These are phyloP conservation scores for Carpinus fangiana DNA, from an alignment of 306 rosid species.

Conservation along the genomic window DNA sequence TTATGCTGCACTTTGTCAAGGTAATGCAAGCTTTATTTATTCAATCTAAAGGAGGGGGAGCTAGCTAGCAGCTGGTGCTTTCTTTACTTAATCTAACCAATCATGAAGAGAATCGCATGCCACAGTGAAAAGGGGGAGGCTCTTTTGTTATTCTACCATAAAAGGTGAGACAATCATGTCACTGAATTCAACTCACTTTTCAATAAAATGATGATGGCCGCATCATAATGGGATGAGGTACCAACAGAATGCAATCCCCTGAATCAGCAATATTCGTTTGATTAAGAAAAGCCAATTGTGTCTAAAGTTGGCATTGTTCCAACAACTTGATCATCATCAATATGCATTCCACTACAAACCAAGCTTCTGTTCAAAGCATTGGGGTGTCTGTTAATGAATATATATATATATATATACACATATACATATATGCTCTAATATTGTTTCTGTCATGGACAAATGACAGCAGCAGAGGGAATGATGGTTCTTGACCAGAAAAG, in stretches of 20 bases:
- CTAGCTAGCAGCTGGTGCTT: neutral
- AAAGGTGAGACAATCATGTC: neutral
- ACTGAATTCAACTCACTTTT: conserved; percentile 15
- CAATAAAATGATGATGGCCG: conserved; percentile 10
- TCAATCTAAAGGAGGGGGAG: neutral
- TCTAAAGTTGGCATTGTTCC: neutral
- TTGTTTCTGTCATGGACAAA: neutral
- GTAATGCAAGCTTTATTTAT: neutral
- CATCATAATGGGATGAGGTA: conserved; percentile 8
- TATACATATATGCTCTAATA: too few species aligned
- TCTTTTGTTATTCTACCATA: conserved; percentile 28
- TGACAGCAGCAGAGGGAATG: neutral
- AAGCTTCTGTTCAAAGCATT: neutral
- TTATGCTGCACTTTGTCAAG: conserved; percentile 13
- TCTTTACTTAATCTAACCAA: conserved; percentile 19
- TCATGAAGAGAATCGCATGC: conserved; percentile 41
- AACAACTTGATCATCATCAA: neutral
- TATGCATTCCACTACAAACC: neutral
- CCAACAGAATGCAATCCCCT: neutral
- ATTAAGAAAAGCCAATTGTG: neutral
- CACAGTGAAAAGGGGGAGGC: conserved; percentile 26
- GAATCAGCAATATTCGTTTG: neutral
- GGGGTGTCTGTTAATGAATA: neutral
- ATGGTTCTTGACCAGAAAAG: neutral
- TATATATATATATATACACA: too few species aligned